These are phyloP conservation scores for Penicillium turbatum DNA, from an alignment of 495 filamentous ascomycete genomes.

Conservation along the genomic window DNA sequence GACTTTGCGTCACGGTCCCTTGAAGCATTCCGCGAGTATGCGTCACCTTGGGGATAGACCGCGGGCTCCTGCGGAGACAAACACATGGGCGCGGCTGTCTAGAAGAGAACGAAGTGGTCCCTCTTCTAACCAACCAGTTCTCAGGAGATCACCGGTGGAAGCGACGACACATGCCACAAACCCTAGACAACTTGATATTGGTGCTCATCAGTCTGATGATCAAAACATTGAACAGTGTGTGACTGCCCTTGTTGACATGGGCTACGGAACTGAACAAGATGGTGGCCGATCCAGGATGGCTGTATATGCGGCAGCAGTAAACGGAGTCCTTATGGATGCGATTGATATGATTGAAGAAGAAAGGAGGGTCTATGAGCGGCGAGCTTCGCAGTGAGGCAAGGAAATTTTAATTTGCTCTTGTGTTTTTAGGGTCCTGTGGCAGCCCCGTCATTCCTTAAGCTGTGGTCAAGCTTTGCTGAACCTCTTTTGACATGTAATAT, in stretches of 20 bases:
- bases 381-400: slow-evolving; percentile 11
- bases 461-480: neutral
- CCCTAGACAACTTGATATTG: neutral
- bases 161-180: slow-evolving; percentile 7
- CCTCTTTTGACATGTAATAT: neutral
- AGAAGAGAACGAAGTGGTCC: slow-evolving; percentile 17
- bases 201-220: slow-evolving; percentile 4
- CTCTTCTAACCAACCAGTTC: slow-evolving; percentile 18
- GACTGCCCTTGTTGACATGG: slow-evolving; percentile 42
- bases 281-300: slow-evolving; percentile 43
- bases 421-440: neutral
- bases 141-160: slow-evolving; percentile 32
- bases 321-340: slow-evolving; percentile 44
- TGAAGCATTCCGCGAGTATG: slow-evolving; percentile 22
- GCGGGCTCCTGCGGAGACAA: slow-evolving; percentile 1
- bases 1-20: neutral
- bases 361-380: slow-evolving; percentile 43
- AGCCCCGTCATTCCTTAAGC: slow-evolving; percentile 7
- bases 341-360: slow-evolving; percentile 59
- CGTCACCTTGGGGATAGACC: slow-evolving; percentile 20
- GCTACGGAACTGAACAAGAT: slow-evolving; percentile 44
- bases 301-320: slow-evolving; percentile 50
- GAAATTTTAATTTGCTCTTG: slow-evolving; percentile 5
- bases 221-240: slow-evolving; percentile 44
- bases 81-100: slow-evolving; percentile 22